Base-by-base conservation (phyloP, 441 rosid species). In the Brassica hybrid region DNA sequence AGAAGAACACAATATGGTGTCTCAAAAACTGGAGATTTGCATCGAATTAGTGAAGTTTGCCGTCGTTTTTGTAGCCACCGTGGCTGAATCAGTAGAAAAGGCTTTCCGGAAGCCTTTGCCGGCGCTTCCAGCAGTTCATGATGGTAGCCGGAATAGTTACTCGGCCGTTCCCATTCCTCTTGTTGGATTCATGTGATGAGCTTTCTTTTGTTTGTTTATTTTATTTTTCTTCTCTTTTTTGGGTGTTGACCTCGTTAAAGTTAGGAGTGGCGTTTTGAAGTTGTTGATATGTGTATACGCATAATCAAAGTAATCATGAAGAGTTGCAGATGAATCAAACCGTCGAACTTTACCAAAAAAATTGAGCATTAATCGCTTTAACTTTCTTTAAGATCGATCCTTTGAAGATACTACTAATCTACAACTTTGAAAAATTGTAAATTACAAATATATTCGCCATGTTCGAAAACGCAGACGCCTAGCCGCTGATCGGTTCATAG, bases 21-120 rank as follows among this genome's bases (percentile, higher is more conserved):
- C 82, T 25, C 86, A 81, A 66, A 88, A 84, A 73, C 62, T 84
- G 45, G 89, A 85, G 85, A 82, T 88, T 69, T 90, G 92, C 84
- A 77, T 89, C 45, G 84, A 81, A 25, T 23, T 92, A 38, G 34
- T 84, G 74, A 86, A 73, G 65, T 13, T 90, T 52, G 85, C 87
- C 0, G 13, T 92, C 6, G 76, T 85, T 61, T 84, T 90, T 50
- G 76, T 88, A n/a, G 0, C 84, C 13, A 83, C 73, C 14, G 88
- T 89, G 13, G 87, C 85, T 25, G 89, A 92, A 76, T 86, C 89
- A 2, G 77, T 86, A 5, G 83, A 81, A 11, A 19, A 77, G 1
- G 90, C 84, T 8, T 77, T 89, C 65, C 79, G 59, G 10, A 70
- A 76, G 66, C 56, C 73, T 59, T 19, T 2, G 36, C 67, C 80